phyloP scores from a whole-genome alignment of 768 basidiomycete genomes.

The Termitomyces sp. region DNA sequence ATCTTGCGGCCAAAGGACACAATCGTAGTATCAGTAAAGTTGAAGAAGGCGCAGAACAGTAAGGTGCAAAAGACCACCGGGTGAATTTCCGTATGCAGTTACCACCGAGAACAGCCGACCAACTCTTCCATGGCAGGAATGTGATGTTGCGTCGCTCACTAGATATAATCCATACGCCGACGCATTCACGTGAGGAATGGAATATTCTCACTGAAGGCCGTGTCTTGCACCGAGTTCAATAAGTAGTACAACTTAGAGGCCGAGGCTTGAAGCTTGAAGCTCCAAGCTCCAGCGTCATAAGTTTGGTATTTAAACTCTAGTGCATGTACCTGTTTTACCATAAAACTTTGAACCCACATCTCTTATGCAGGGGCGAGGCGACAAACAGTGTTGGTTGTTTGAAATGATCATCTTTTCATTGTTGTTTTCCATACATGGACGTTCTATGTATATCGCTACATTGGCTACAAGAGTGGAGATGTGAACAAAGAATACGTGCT shows the following conservation, averaged over 20 bases:
- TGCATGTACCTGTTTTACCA: no score
- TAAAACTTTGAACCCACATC: no score
- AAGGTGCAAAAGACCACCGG: constrained; percentile 50
- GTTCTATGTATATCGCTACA: constrained; percentile 8
- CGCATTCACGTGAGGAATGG: no score
- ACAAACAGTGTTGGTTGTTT: neutral
- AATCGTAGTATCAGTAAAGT: constrained; percentile 40
- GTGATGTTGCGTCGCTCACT: no score
- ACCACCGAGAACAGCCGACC: constrained; percentile 31
- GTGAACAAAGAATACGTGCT: neutral
- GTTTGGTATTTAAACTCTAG: no score
- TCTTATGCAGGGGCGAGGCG: no score
- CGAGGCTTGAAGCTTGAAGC: neutral
- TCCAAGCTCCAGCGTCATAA: neutral
- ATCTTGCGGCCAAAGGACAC: no score
- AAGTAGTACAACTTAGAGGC: no score
- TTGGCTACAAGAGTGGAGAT: constrained; percentile 5
- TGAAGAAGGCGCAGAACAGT: constrained; percentile 64
- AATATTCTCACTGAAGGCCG: no score
- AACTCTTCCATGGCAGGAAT: no score
- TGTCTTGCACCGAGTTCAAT: no score
- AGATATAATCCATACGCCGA: no score
- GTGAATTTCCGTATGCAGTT: constrained; percentile 30
- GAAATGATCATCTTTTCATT: neutral
- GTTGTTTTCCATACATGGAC: constrained; percentile 1